Evolutionary conservation across 805 yeast species (phyloP), one percentile per base, ranked within the genome.

Genomic region (Jamesozyma gamospora): DNA sequence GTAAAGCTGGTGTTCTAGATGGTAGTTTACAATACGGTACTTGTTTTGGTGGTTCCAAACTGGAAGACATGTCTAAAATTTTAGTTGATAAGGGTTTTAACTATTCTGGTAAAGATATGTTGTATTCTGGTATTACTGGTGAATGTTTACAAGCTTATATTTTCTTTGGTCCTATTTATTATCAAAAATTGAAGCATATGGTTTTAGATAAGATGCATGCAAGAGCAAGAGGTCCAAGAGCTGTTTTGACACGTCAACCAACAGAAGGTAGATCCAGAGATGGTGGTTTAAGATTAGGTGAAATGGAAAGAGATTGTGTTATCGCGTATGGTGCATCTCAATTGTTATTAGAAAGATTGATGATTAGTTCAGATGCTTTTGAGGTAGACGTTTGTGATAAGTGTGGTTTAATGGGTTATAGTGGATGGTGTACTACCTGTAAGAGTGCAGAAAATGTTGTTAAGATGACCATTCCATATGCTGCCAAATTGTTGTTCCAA

Each of bases 301-400:
- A 92, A 68, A 92, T 92, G 98, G 98, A 92, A 64, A 82, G 98
- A 66, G 98, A 92, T 70, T 92, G 98, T 80, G 95, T 92, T 48
- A 94, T 92, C 65, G 98, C 98, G 1, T 92, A 92, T 55, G 98
- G 98, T 56, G 98, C 98, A 1, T 88, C 96, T 4, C 97, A 90
- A 64, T 68, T 92, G 50, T 70, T 92, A 49, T 67, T 92, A 45
- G 98, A 92, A 65, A 78, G 98, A 64, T 72, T 92, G 55, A 92
- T 92, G 98, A 67, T 88, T 37, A 84, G 95, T 39, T 88, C 97
- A 0, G 98, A 92, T 68, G 97, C 96, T 0, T 92, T 92, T 58
- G 97, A 92, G 52, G 96, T 92, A 25, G 97, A 92, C 56, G 79
- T 92, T 28, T 92, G 98, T 68, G 82, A 82, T 55, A 67, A 74